Evolutionary conservation across 805 yeast genomes (phyloP).

Genomic region (Starmerella stigmatis): DNA sequence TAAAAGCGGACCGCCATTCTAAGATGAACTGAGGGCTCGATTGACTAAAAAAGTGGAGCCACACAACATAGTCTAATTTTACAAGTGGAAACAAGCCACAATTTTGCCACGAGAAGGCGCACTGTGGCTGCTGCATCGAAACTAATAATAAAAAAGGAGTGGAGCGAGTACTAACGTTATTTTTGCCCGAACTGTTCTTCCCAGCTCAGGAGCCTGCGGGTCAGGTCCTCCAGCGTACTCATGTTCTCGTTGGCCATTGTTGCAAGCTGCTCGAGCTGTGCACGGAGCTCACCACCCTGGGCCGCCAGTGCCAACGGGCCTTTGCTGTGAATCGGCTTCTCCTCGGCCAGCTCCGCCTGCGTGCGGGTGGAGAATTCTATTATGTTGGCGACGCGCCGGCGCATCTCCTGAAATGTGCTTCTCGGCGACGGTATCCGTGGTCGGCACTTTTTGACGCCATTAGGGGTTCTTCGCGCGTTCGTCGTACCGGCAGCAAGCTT

Average conservation of each 20-base stretch:
- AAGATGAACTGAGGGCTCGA: too few relatives aligned
- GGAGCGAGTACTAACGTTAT: not conserved
- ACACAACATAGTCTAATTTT: too few relatives aligned
- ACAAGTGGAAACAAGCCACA: too few relatives aligned
- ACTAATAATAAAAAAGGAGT: not conserved
- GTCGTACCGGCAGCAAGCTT: not conserved
- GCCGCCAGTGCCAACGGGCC: constrained; percentile 33
- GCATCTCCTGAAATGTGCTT: constrained; percentile 69
- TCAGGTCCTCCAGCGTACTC: constrained; percentile 57
- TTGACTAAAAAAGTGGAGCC: too few relatives aligned
- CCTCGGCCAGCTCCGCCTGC: constrained; percentile 70
- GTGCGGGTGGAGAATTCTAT: constrained; percentile 83
- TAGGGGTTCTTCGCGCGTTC: constrained; percentile 4
- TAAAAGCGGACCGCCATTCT: too few relatives aligned
- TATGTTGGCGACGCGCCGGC: constrained; percentile 78
- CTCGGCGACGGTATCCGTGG: constrained; percentile 76
- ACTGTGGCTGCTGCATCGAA: not conserved
- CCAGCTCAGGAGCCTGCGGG: constrained; percentile 65
- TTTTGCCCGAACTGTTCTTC: constrained; percentile 45
- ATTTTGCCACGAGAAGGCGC: too few relatives aligned
- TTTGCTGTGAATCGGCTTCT: constrained; percentile 50
- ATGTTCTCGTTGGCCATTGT: constrained; percentile 46
- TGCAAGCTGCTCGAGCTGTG: constrained; percentile 29
- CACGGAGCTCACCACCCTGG: constrained; percentile 22
- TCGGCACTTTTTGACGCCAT: constrained; percentile 16